phyloP scores from a whole-genome alignment of 2,329 filamentous ascomycete species.

The Alternaria postmessia region DNA sequence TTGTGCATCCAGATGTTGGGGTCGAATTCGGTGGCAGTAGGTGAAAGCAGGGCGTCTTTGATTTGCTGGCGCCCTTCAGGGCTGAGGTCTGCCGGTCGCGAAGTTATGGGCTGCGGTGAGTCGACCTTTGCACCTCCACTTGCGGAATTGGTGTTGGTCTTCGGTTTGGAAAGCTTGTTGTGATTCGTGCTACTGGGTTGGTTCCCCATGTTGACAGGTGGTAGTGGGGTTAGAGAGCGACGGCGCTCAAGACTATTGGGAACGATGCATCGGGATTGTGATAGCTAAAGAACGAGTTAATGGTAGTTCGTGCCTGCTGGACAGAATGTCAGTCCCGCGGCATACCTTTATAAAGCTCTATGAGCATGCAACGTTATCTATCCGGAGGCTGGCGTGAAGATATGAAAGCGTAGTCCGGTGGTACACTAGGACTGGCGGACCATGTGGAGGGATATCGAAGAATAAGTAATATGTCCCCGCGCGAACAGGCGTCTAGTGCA shows the following conservation, averaged over 20 bases:
- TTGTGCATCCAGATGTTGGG: slow-evolving; percentile 24
- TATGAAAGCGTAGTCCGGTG: slow-evolving; percentile 18
- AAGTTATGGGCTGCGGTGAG: slow-evolving; percentile 31
- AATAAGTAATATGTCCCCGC: slow-evolving; percentile 22
- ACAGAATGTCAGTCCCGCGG: slow-evolving; percentile 13
- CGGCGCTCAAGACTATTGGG: slow-evolving; percentile 23
- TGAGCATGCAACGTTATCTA: slow-evolving; percentile 13
- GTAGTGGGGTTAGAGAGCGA: slow-evolving; percentile 28
- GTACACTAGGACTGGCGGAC: slow-evolving; percentile 19
- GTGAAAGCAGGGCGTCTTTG: slow-evolving; percentile 40
- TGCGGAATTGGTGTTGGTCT: slow-evolving; percentile 46
- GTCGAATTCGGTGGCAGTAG: slow-evolving; percentile 35
- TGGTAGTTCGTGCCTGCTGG: slow-evolving; percentile 20
- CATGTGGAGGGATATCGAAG: slow-evolving; percentile 19
- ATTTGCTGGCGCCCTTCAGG: slow-evolving; percentile 40
- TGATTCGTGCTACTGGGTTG: slow-evolving; percentile 34
- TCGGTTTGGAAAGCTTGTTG: slow-evolving; percentile 47
- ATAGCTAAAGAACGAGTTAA: slow-evolving; percentile 16
- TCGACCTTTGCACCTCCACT: slow-evolving; percentile 25
- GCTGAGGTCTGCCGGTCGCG: slow-evolving; percentile 39
- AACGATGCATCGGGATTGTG: slow-evolving; percentile 24
- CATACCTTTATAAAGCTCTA: slow-evolving; percentile 24
- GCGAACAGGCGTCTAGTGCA: slow-evolving; percentile 25
- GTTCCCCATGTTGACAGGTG: slow-evolving; percentile 41
- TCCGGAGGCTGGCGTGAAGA: slow-evolving; percentile 30